Evolutionary conservation across 306 rosid species (phyloP).

Genomic region (Medicago truncatula): DNA sequence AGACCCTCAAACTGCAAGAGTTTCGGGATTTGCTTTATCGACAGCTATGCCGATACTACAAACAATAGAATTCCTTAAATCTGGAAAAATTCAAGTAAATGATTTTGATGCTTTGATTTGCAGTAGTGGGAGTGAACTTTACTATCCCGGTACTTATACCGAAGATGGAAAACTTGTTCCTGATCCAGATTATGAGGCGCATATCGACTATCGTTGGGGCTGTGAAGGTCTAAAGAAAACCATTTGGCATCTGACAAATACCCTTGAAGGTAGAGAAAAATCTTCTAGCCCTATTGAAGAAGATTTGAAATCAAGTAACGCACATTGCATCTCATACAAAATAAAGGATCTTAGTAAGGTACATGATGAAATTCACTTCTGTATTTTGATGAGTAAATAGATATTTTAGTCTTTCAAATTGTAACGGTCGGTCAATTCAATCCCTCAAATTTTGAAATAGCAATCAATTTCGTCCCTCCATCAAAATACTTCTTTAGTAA

Average conservation of each 20-base stretch:
- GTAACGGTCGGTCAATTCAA: neutral
- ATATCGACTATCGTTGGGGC: conserved; percentile 49
- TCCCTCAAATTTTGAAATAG: neutral
- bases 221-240: conserved; percentile 45
- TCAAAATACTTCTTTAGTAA: too few relatives aligned
- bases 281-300: conserved; percentile 36
- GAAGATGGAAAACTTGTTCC: conserved; percentile 46
- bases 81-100: conserved; percentile 37
- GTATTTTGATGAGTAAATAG: neutral
- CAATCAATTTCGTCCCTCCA: neutral
- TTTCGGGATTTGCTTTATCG: conserved; percentile 44
- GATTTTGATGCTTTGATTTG: conserved; percentile 50
- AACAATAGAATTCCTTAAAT: conserved; percentile 35
- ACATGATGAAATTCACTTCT: conserved; percentile 12
- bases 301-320: conserved; percentile 44
- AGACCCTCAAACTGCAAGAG: conserved; percentile 48
- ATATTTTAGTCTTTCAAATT: neutral
- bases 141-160: conserved; percentile 35
- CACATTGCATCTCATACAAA: conserved; percentile 48
- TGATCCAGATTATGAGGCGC: conserved; percentile 42
- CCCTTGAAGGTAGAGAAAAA: conserved; percentile 23
- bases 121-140: conserved; percentile 51
- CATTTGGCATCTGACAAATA: conserved; percentile 43
- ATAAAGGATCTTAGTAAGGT: conserved; percentile 42
- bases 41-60: conserved; percentile 47